Percentiles rank a stretch among this genome's conserved stretches.
These are phyloP conservation scores for Crepidotus variabilis DNA, from an alignment of 768 basidiomycete genomes.

Conservation along the genomic window DNA sequence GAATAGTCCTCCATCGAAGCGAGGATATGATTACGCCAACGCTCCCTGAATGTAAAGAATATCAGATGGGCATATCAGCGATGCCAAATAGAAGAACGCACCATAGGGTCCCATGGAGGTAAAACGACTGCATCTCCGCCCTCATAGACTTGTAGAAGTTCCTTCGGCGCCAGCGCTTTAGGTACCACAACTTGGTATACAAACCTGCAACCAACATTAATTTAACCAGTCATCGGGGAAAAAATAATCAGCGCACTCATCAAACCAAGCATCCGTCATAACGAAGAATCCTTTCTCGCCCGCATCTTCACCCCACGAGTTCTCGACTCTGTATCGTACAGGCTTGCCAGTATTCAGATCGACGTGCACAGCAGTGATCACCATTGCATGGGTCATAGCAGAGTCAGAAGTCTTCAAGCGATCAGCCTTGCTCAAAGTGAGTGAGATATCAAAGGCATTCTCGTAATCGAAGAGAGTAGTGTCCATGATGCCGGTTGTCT, in stretches of 20 bases:
- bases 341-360: slow-evolving; percentile 64
- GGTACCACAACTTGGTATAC: slow-evolving; percentile 94
- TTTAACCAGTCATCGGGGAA: slow-evolving; percentile 2
- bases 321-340: slow-evolving; percentile 94
- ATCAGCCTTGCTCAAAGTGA: slow-evolving; percentile 82
- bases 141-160: slow-evolving; percentile 80
- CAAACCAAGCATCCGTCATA: slow-evolving; percentile 93
- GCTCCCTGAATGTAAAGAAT: not conserved
- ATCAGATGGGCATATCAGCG: not conserved
- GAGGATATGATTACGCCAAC: not conserved
- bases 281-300: slow-evolving; percentile 89
- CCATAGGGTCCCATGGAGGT: slow-evolving; percentile 94
- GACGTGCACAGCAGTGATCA: slow-evolving; percentile 89
- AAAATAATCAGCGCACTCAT: slow-evolving; percentile 53
- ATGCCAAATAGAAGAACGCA: slow-evolving; percentile 22
- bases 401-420: slow-evolving; percentile 81
- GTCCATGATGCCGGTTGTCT: slow-evolving; percentile 79
- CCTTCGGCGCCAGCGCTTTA: slow-evolving; percentile 71
- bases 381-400: slow-evolving; percentile 95
- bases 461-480: slow-evolving; percentile 79
- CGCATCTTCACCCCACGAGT: slow-evolving; percentile 80
- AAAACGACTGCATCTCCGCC: slow-evolving; percentile 59
- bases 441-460: slow-evolving; percentile 79
- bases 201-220: slow-evolving; percentile 40
- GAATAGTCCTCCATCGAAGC: not conserved